A percentile compares a stretch with the other conserved stretches of the same genome.
Conservation (phyloP, 176 grass and related monocot genomes). For the Hsuehochloa calcarea region DNA sequence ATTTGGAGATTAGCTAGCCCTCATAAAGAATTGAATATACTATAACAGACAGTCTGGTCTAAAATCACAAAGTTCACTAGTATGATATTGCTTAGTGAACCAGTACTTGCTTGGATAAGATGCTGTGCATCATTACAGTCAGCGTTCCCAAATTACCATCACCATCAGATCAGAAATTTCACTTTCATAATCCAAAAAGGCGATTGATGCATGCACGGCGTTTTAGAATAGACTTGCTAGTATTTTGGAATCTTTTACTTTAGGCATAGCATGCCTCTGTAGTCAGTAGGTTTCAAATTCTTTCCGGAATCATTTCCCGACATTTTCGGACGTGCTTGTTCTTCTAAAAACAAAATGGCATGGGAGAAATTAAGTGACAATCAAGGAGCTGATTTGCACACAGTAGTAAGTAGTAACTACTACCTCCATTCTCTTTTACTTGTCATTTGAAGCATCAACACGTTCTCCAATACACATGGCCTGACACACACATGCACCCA, state of each 20-base stretch:
- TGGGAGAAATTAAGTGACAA: not conserved
- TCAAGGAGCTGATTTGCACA: constrained; percentile 6
- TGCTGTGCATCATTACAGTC: not conserved
- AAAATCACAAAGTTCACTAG: constrained; percentile 3
- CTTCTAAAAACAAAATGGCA: constrained; percentile 3
- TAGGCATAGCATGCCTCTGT: not conserved
- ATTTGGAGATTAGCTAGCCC: constrained; percentile 1
- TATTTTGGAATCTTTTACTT: constrained; percentile 2
- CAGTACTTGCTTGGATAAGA: constrained; percentile 7
- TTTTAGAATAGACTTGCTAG: not conserved
- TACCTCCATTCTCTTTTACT: not conserved
- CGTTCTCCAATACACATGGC: not conserved
- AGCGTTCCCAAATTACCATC: constrained; percentile 3
- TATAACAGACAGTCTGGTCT: not conserved
- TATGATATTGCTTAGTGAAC: constrained; percentile 22
- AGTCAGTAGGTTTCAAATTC: not conserved
- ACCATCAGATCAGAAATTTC: not conserved
- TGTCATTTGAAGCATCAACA: not conserved
- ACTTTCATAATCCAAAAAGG: not conserved
- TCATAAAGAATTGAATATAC: not conserved
- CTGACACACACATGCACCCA: not conserved
- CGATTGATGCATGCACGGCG: not conserved
- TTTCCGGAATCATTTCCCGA: not conserved
- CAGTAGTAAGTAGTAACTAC: not conserved
- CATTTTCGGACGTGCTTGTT: not conserved